Conservation (phyloP, 163 green algal species). For the Scenedesmus sp. region DNA sequence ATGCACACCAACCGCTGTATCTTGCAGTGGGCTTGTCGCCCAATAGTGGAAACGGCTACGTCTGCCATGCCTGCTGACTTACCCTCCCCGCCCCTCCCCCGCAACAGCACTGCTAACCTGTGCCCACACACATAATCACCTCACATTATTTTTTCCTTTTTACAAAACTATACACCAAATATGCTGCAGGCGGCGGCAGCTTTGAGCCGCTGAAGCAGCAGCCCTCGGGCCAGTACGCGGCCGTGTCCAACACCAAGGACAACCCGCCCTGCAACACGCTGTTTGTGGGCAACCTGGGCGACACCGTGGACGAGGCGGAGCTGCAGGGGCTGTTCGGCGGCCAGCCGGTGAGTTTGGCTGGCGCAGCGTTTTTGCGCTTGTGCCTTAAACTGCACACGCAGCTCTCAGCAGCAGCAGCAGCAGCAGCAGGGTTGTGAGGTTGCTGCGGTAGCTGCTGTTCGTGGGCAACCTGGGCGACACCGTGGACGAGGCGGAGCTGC, state of each 20-base stretch:
- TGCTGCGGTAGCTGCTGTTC: constrained; percentile 71
- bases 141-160: too few relatives aligned
- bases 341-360: constrained; percentile 38
- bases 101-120: too few relatives aligned
- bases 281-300: constrained; percentile 92
- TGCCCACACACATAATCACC: too few relatives aligned
- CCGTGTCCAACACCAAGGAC: constrained; percentile 62
- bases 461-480: constrained; percentile 88
- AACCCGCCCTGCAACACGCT: constrained; percentile 97
- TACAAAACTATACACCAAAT: neutral
- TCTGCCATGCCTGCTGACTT: too few relatives aligned
- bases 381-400: neutral
- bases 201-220: constrained; percentile 7
- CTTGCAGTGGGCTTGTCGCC: too few relatives aligned
- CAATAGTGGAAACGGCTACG: too few relatives aligned
- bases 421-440: neutral
- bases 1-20: neutral
- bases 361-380: neutral
- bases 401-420: neutral
- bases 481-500: neutral
- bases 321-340: constrained; percentile 67
- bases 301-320: constrained; percentile 78
- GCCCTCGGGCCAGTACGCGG: neutral
- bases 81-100: too few relatives aligned
- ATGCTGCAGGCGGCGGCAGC: neutral